phyloP scores from a whole-genome alignment of 495 filamentous ascomycete genomes.

The Aspergillus ellipticus region DNA sequence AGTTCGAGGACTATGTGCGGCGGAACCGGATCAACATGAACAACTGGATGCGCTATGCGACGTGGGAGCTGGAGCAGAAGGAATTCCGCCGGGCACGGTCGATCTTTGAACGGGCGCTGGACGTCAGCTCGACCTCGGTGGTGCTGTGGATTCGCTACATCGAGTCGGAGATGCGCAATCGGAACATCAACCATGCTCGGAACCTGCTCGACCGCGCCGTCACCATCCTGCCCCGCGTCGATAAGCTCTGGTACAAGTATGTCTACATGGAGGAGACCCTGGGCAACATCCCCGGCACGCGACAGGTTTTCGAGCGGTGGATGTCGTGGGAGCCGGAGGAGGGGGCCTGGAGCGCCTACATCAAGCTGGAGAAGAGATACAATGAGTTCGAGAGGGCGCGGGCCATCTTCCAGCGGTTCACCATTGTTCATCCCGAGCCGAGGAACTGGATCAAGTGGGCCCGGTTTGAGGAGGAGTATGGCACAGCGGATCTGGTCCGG shows the following conservation, averaged over 20 bases:
- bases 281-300: conserved; percentile 84
- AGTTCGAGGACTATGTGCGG: conserved; percentile 97
- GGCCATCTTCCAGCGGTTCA: conserved; percentile 85
- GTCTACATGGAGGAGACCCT: conserved; percentile 98
- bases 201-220: conserved; percentile 94
- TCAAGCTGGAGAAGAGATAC: conserved; percentile 95
- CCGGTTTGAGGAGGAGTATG: conserved; percentile 92
- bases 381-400: conserved; percentile 82
- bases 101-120: conserved; percentile 92
- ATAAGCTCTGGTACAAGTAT: conserved; percentile 99
- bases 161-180: conserved; percentile 92
- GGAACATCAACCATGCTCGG: conserved; percentile 96
- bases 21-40: conserved; percentile 94
- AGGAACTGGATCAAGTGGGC: conserved; percentile 99
- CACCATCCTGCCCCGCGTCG: conserved; percentile 84
- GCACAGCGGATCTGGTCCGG: conserved; percentile 83
- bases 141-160: conserved; percentile 85
- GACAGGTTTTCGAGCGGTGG: conserved; percentile 97
- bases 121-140: conserved; percentile 83
- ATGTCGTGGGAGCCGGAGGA: conserved; percentile 98
- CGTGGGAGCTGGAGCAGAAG: conserved; percentile 97
- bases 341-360: conserved; percentile 91
- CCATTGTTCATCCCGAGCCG: conserved; percentile 89
- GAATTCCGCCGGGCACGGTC: conserved; percentile 94
- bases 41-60: conserved; percentile 98